A percentile compares a stretch with the other conserved stretches of the same genome.
phyloP scores from a whole-genome alignment of 352 stramenopile genomes.

The Phytophthora fragariaefolia region DNA sequence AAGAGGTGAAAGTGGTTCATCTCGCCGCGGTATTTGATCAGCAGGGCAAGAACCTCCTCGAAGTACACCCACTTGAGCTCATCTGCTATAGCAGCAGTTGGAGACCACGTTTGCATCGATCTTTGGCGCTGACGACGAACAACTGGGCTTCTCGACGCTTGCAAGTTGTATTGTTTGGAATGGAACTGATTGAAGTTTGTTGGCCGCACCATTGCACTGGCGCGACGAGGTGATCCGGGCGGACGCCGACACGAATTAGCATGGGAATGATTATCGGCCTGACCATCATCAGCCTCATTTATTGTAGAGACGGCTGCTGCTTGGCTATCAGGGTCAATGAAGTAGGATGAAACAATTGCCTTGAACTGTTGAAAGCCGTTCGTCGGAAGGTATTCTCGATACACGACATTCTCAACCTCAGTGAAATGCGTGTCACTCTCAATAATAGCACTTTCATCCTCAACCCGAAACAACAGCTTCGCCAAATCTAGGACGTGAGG shows the following conservation, averaged over 20 bases:
- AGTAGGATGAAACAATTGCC: constrained; percentile 52
- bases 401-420: constrained; percentile 64
- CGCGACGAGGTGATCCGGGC: constrained; percentile 16
- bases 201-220: constrained; percentile 38
- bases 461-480: constrained; percentile 54
- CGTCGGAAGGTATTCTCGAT: constrained; percentile 59
- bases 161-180: constrained; percentile 53
- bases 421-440: constrained; percentile 46
- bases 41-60: constrained; percentile 59
- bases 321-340: constrained; percentile 34
- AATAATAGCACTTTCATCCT: constrained; percentile 48
- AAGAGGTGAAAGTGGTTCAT: constrained; percentile 79
- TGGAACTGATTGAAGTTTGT: constrained; percentile 75
- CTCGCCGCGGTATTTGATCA: constrained; percentile 64
- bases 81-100: neutral
- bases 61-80: constrained; percentile 60
- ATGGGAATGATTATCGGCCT: neutral
- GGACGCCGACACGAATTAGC: constrained; percentile 22
- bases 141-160: constrained; percentile 54
- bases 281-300: neutral
- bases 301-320: constrained; percentile 8
- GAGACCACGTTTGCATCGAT: constrained; percentile 1
- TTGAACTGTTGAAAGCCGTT: constrained; percentile 60
- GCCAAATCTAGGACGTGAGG: constrained; percentile 53
- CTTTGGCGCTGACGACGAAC: constrained; percentile 39